Evolutionary conservation across 164 flowering plant genomes (phyloP), one percentile per base, ranked within the genome.

Genomic region (Aristolochia californica): DNA sequence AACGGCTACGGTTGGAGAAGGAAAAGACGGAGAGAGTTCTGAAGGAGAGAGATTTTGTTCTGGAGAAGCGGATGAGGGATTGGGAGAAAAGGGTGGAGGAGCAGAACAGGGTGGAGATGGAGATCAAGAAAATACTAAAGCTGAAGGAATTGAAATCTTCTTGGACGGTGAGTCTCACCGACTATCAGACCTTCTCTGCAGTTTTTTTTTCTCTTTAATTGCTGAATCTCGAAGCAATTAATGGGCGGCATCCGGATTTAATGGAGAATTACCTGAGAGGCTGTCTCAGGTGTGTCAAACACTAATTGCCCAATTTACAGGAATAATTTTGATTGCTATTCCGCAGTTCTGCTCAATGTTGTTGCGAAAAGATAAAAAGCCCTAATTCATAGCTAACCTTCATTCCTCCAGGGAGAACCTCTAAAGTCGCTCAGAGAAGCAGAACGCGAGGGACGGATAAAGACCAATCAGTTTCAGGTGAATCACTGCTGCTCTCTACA

Each of bases 21-120:
- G 94, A 85, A 59, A 78, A 61, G 67, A 84, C 89, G 13, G 89
- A 84, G 72, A 74, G 56, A 66, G 62, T 72, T 77, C 58, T 89
- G 71, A 69, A 52, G 47, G 83, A 80, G 63, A 77, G 83, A 70
- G 85, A 67, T 15, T 4, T 43, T 65, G 47, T 65, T 43, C 27
- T 89, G 68, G 84, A 75, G 45, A 38, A 50, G 64, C 70, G 66
- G 56, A 69, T 79, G 80, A 65, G 60, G 65, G 80, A 77, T 64
- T 45, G 83, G 24, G 60, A 56, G 16, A 21, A 43, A 30, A 73
- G 88, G 76, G 85, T 83, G 24, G 74, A 80, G 62, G 67, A 40
- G 25, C 95, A 86, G 79, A 84, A 62, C 65, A 45, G 40, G 64
- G 70, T 84, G 4, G 91, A 84, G 72, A 63, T 80, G 14, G 82